Conservation (phyloP, 768 basidiomycete genomes). For the Naganishia onofrii region DNA sequence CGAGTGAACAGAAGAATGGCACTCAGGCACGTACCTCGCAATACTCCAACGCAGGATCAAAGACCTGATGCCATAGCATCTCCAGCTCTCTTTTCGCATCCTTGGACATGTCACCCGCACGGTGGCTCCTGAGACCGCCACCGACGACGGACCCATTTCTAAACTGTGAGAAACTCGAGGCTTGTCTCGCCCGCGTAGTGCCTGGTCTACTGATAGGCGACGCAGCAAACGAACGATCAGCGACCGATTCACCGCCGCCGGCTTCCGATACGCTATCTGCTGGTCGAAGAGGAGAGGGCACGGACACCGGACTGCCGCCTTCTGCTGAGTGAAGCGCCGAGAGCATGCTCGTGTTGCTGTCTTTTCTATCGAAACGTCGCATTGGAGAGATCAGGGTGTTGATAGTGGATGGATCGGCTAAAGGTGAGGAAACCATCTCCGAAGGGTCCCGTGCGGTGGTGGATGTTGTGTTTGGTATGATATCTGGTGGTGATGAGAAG, state of each 20-base stretch:
- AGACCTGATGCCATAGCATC: slow-evolving; percentile 81
- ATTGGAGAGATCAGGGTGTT: background rate
- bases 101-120: slow-evolving; percentile 43
- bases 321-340: slow-evolving; percentile 9
- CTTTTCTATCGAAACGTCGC: slow-evolving; percentile 3
- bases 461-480: background rate
- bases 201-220: slow-evolving; percentile 5
- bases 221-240: background rate
- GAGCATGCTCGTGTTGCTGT: slow-evolving; percentile 18
- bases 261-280: slow-evolving; percentile 22
- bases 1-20: background rate
- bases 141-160: slow-evolving; percentile 18
- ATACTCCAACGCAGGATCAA: slow-evolving; percentile 87
- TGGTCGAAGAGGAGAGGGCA: slow-evolving; percentile 1
- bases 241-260: background rate
- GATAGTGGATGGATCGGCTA: background rate
- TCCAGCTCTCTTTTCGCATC: slow-evolving; percentile 53
- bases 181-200: background rate
- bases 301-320: slow-evolving; percentile 1
- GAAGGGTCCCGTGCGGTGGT: background rate
- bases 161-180: background rate
- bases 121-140: slow-evolving; percentile 26
- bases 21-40: slow-evolving; percentile 60
- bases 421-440: background rate
- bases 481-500: slow-evolving; percentile 57